Base-by-base conservation (phyloP, 2,329 filamentous ascomycete genomes). In the Arthrobotrys sinensis region DNA sequence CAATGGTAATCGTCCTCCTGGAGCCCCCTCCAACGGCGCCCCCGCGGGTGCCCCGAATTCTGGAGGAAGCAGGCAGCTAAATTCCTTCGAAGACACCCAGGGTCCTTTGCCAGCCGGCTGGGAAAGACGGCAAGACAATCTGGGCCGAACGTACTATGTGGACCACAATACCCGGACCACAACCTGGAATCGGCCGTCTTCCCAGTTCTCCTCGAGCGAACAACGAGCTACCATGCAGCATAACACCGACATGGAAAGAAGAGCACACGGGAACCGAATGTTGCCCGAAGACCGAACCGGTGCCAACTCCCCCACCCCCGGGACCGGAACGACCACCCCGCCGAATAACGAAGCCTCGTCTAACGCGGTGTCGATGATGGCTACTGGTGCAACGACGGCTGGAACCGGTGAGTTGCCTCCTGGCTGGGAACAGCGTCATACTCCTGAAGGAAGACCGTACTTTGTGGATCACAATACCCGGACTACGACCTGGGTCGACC, bases 401-500 rank as follows among this genome's bases (percentile, higher is more conserved):
- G 96, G 96, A 50, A 95, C 93, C 76, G 96, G 96, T 79, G 96
- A 99, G 85, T 90, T 99, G 77, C 96, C 96, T 45, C 91, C 95
- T 19, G 93, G 95, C 32, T 99, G 96, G 96, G 96, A 99, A 85
- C 94, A 97, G 84, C 89, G 96, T 82, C 94, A 93, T 85, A 99
- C 96, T 0, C 95, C 96, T 0, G 96, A 99, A 87, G 94, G 95
- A 32, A 90, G 96, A 63, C 89, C 95, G 7, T 99, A 99, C 85
- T 99, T 97, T 85, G 96, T 99, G 62, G 96, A 99, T 84, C 96
- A 99, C 85, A 99, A 98, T 84, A 98, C 96, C 8, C 90, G 96
- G 80, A 98, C 96, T 0, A 99, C 96, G 0, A 98, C 96, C 0
- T 99, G 96, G 96, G 96, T 99, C 14, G 96, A 99, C 84, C 96